A percentile compares a stretch with the other conserved stretches of the same genome.
phyloP scores from a whole-genome alignment of 352 stramenopile genomes.

The Thraustotheca clavata region DNA sequence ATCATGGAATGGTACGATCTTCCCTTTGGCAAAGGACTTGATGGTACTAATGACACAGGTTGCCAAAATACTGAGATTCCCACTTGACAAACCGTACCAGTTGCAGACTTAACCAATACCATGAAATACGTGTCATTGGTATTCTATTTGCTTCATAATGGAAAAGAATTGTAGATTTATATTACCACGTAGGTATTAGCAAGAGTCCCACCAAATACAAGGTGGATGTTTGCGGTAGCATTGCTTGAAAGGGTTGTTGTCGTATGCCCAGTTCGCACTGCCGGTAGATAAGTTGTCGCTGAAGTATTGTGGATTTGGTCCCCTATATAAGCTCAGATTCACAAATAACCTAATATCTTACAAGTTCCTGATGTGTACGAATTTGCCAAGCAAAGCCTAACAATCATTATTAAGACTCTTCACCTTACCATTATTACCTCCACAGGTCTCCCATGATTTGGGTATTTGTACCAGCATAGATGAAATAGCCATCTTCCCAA shows the following conservation, averaged over 20 bases:
- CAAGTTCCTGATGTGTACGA: not conserved
- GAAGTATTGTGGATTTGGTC: not conserved
- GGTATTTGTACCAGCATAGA: conserved; percentile 19
- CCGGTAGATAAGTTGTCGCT: not conserved
- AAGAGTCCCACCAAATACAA: conserved; percentile 16
- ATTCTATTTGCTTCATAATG: not conserved
- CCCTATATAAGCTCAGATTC: conserved; percentile 1
- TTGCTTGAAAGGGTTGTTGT: not conserved
- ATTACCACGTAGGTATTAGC: not conserved
- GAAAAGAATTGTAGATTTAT: not conserved
- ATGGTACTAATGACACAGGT: not conserved
- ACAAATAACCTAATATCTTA: not conserved
- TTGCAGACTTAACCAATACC: not conserved
- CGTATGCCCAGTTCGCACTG: conserved; percentile 6
- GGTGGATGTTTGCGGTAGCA: not conserved
- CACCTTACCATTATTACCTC: not conserved
- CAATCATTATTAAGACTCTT: no score
- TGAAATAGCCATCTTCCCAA: conserved; percentile 16
- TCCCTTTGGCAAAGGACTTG: not conserved
- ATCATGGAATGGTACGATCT: conserved; percentile 13
- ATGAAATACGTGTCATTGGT: conserved; percentile 6
- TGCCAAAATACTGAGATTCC: conserved; percentile 1
- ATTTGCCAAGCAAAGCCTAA: not conserved
- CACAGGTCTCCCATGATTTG: conserved; percentile 19
- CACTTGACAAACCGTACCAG: not conserved